Evolutionary conservation across 129 eudicot genomes (phyloP).

Genomic region (Artemisia tridentata): DNA sequence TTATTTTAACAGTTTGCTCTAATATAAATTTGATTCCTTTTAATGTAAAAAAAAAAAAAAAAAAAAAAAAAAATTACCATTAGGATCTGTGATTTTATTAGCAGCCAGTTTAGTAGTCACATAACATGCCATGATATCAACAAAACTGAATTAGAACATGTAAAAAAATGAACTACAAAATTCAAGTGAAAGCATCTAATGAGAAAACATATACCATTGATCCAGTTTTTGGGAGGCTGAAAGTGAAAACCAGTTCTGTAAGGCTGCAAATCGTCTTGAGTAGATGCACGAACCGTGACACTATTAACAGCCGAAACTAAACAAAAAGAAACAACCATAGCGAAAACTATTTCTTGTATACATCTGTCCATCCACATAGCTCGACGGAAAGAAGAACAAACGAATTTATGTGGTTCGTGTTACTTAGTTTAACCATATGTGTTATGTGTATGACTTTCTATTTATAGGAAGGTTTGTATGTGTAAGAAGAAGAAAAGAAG

Average conservation of each 20-base stretch:
- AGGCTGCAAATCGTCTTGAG: constrained; percentile 35
- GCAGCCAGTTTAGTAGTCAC: neutral
- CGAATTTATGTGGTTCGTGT: neutral
- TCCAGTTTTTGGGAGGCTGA: constrained; percentile 73
- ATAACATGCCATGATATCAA: constrained; percentile 13
- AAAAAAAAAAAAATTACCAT: constrained; percentile 43
- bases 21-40: neutral
- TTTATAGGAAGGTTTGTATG: constrained; percentile 1
- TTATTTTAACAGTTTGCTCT: too few relatives aligned
- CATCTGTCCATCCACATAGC: constrained; percentile 1
- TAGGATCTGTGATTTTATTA: constrained; percentile 51
- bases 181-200: neutral
- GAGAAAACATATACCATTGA: constrained; percentile 42
- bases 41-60: neutral
- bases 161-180: neutral
- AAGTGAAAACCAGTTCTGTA: constrained; percentile 63
- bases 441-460: neutral
- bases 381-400: neutral
- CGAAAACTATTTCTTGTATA: neutral
- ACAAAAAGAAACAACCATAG: constrained; percentile 12
- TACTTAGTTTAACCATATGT: neutral
- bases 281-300: constrained; percentile 22
- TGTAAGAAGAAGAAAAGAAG: constrained; percentile 17
- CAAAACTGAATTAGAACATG: neutral
- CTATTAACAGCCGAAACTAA: constrained; percentile 10